These are phyloP conservation scores for Russula foetens DNA, from an alignment of 768 basidiomycete genomes.

Conservation along the genomic window DNA sequence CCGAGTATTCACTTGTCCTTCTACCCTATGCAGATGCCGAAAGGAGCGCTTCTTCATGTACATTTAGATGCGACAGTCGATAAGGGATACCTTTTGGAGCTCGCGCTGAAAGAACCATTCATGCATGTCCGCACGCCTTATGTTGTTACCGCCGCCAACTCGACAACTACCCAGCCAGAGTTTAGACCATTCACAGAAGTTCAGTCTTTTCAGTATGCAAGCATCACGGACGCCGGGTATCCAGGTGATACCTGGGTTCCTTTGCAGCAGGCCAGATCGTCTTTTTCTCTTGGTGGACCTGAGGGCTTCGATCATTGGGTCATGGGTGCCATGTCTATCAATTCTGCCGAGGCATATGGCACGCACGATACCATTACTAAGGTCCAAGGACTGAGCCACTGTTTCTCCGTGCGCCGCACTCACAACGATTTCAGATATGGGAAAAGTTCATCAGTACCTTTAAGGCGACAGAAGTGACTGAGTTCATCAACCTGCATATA, in stretches of 20 bases:
- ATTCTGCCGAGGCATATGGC: conserved; percentile 61
- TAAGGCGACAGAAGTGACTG: conserved; percentile 37
- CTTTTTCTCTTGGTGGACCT: conserved; percentile 51
- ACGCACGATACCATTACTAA: conserved; percentile 65
- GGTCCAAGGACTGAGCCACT: conserved; percentile 28
- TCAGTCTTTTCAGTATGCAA: conserved; percentile 20
- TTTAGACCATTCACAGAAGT: conserved; percentile 41
- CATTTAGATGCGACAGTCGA: conserved; percentile 73
- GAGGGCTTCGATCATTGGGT: conserved; percentile 66
- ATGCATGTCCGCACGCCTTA: conserved; percentile 50
- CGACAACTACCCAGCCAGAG: conserved; percentile 41
- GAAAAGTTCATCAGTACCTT: conserved; percentile 57
- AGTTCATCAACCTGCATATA: background rate
- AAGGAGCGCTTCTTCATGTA: conserved; percentile 65
- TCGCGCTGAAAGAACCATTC: conserved; percentile 48
- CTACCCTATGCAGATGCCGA: conserved; percentile 52
- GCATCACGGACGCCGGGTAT: conserved; percentile 40
- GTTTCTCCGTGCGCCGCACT: background rate
- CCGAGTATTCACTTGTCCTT: background rate
- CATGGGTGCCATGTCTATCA: conserved; percentile 50
- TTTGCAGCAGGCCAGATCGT: conserved; percentile 42
- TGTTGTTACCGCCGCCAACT: conserved; percentile 33
- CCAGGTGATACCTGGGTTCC: conserved; percentile 44
- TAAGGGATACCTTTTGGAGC: conserved; percentile 38
- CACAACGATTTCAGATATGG: conserved; percentile 51